Percentiles rank a stretch among this genome's conserved stretches.
Conservation (phyloP, 2,329 filamentous ascomycete species). For the Exophiala bonariae region DNA sequence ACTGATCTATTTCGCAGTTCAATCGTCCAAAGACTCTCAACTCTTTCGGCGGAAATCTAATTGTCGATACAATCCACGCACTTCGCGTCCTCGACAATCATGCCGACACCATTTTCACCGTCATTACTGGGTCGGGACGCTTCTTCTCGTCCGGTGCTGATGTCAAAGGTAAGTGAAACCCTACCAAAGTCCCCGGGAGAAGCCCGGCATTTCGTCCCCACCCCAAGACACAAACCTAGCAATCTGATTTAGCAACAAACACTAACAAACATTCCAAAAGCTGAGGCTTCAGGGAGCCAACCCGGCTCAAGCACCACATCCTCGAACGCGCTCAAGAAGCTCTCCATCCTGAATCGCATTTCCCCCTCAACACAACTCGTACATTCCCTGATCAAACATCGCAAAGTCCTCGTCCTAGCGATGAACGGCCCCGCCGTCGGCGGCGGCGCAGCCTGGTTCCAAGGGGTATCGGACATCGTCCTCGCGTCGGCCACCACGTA, state of each 20-base stretch:
- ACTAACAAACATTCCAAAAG: conserved; percentile 37
- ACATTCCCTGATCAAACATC: conserved; percentile 44
- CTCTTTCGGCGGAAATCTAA: conserved; percentile 47
- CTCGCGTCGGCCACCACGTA: conserved; percentile 45
- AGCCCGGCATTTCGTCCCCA: conserved; percentile 38
- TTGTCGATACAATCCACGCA: conserved; percentile 43
- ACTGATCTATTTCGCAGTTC: conserved; percentile 31
- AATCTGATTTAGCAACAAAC: no score
- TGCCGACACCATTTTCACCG: conserved; percentile 50
- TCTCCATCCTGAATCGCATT: background rate
- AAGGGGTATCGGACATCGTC: conserved; percentile 49
- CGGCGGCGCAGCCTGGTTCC: conserved; percentile 53
- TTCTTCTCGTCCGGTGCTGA: conserved; percentile 53
- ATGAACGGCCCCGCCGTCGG: conserved; percentile 53
- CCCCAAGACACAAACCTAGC: no score
- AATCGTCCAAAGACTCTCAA: conserved; percentile 50
- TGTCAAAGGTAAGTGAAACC: conserved; percentile 36
- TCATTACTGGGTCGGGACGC: conserved; percentile 50
- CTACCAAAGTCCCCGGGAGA: background rate
- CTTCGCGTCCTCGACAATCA: conserved; percentile 46
- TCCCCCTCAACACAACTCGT: conserved; percentile 1
- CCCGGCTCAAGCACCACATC: background rate
- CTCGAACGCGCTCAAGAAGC: background rate
- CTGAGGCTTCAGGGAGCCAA: no score
- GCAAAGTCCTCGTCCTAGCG: conserved; percentile 52